Conservation (phyloP, 306 rosid genomes). For the Lathyrus sativus region DNA sequence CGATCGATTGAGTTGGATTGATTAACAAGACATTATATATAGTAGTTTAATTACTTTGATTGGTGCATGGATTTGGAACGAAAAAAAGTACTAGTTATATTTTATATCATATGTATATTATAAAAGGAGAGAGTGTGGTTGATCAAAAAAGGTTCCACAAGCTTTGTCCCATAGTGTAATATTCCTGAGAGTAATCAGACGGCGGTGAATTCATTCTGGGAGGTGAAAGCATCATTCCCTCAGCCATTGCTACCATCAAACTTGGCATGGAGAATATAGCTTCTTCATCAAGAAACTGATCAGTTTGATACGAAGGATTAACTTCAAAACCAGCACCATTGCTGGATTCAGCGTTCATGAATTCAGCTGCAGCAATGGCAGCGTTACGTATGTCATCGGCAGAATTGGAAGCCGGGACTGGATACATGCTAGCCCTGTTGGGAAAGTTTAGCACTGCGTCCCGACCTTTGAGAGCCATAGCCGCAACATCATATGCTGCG, state of each 20-base stretch:
- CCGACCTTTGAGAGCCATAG: conserved; percentile 67
- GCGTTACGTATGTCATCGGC: conserved; percentile 69
- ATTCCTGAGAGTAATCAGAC: conserved; percentile 46
- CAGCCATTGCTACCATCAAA: conserved; percentile 85
- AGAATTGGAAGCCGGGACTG: conserved; percentile 59
- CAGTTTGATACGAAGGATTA: conserved; percentile 13
- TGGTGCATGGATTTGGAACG: background rate
- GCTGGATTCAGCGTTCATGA: conserved; percentile 16
- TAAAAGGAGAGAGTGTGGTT: background rate
- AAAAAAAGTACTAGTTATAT: background rate
- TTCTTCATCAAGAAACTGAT: conserved; percentile 73
- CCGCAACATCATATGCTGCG: conserved; percentile 86
- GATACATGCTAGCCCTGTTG: conserved; percentile 35
- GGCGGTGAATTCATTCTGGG: conserved; percentile 66
- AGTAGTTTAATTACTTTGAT: too few species aligned
- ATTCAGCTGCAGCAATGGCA: conserved; percentile 60
- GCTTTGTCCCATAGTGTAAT: conserved; percentile 43
- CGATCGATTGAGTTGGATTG: too few species aligned
- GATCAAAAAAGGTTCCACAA: conserved; percentile 62
- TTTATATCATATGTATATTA: background rate
- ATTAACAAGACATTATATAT: too few species aligned
- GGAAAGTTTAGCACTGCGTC: conserved; percentile 75
- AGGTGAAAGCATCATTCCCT: conserved; percentile 88
- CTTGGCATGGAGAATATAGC: conserved; percentile 82
- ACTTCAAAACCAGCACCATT: background rate